phyloP scores from a whole-genome alignment of 169 alveolate genomes.

The Plasmodium reichenowi region DNA sequence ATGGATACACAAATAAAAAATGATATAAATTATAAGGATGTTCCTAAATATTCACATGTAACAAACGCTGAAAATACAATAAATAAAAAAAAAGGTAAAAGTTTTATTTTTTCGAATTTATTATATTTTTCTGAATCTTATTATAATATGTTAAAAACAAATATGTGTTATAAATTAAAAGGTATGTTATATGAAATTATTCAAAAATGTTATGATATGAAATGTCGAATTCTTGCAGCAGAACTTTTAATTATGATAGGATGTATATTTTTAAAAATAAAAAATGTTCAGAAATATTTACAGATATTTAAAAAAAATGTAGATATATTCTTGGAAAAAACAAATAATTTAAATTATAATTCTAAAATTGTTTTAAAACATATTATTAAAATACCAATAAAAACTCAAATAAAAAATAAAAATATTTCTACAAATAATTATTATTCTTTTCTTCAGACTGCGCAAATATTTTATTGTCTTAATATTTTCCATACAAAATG shows the following conservation, averaged over 20 bases:
- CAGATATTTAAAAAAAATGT: constrained; percentile 54
- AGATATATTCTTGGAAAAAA: constrained; percentile 22
- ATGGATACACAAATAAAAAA: too few species aligned
- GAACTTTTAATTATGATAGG: constrained; percentile 69
- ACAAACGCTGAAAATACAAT: neutral
- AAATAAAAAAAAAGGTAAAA: neutral
- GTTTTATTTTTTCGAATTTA: neutral
- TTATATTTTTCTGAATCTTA: neutral
- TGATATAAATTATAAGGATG: too few species aligned
- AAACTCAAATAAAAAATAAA: constrained; percentile 12
- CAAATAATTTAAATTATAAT: constrained; percentile 52
- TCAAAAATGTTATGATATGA: constrained; percentile 53
- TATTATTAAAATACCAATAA: constrained; percentile 55
- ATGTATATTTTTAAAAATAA: constrained; percentile 60
- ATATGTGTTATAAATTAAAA: constrained; percentile 50
- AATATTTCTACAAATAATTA: constrained; percentile 16
- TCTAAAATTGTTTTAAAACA: constrained; percentile 33
- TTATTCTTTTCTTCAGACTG: constrained; percentile 63
- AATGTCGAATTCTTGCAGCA: constrained; percentile 51
- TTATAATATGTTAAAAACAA: neutral
- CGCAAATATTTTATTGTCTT: constrained; percentile 55
- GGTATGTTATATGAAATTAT: constrained; percentile 59
- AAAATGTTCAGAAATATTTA: constrained; percentile 60
- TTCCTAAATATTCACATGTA: neutral
- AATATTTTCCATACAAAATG: constrained; percentile 21